phyloP scores from a whole-genome alignment of 306 rosid species.

The Dalbergia oliveri region DNA sequence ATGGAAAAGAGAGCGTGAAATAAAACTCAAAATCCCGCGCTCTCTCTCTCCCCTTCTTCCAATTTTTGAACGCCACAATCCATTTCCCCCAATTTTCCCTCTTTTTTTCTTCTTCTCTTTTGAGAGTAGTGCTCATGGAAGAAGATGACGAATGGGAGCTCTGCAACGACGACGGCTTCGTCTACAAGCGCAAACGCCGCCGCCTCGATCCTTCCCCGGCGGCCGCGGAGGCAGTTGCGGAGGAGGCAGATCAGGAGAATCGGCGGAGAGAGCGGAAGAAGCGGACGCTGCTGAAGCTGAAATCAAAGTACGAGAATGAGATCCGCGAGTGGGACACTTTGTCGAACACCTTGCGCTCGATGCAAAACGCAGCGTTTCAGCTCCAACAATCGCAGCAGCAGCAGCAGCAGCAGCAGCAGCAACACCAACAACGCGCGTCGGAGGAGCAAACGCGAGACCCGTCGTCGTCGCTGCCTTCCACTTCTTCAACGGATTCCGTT shows the following conservation, averaged over 20 bases:
- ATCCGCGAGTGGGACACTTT: slow-evolving; percentile 70
- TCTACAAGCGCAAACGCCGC: slow-evolving; percentile 76
- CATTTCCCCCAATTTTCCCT: background rate
- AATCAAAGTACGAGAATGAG: slow-evolving; percentile 61
- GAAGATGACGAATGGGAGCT: slow-evolving; percentile 76
- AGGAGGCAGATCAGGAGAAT: slow-evolving; percentile 42
- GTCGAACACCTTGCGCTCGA: slow-evolving; percentile 58
- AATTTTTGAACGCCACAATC: slow-evolving; percentile 10
- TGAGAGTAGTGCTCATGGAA: background rate
- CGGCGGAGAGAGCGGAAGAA: slow-evolving; percentile 64
- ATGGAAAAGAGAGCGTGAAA: background rate
- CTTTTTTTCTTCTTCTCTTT: background rate
- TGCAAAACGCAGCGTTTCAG: slow-evolving; percentile 58
- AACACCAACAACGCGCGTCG: slow-evolving; percentile 10
- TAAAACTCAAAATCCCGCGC: slow-evolving; percentile 32
- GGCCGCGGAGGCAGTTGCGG: background rate
- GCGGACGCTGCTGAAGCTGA: slow-evolving; percentile 64
- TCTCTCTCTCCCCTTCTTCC: background rate
- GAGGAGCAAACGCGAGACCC: slow-evolving; percentile 42
- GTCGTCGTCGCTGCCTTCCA: slow-evolving; percentile 34
- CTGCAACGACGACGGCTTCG: slow-evolving; percentile 77
- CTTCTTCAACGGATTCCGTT: slow-evolving; percentile 44
- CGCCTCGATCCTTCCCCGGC: slow-evolving; percentile 42
- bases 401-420: background rate
- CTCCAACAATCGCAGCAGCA: slow-evolving; percentile 25